Evolutionary conservation across 2,329 filamentous ascomycete species (phyloP), one percentile per base, ranked within the genome.

Genomic region (Elsinoe necatrix): DNA sequence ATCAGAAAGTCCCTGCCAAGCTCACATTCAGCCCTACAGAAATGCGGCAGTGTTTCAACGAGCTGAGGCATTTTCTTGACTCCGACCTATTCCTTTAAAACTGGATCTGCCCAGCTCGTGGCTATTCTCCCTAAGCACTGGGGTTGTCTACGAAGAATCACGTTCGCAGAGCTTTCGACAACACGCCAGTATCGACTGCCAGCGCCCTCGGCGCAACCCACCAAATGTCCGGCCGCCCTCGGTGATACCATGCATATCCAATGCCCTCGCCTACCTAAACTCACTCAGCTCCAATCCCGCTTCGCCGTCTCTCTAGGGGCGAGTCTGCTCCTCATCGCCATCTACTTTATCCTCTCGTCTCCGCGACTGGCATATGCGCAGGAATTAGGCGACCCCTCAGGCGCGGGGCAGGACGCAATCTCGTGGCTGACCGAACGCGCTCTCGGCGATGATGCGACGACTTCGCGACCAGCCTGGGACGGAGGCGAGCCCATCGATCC

Each of bases 281-380:
- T 85, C 69, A 84, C 80, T 68, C 82, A 80, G 65, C 74, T 87
- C 63, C 87, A 87, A 74, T 85, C 83, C 72, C 84, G 86, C 67
- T 80, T 89, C 66, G 80, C 80, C 67, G 82, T 84, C 64, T 87
- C 84, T 57, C 68, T 86, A 55, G 74, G 80, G 64, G 81, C 83
- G 55, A 80, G 82, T 29, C 71, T 81, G 27, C 66, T 86, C 52
- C 69, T 87, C 29, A 64, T 85, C 31, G 65, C 81, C 37, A 68
- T 89, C 41, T 86, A 83, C 66, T 72, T 86, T 57, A 69, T 80
- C 23, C 74, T 87, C 35, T 79, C 79, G 57, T 77, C 77, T 43
- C 78, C 80, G 16, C 75, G 76, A 55, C 78, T 84, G 61, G 85
- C 82, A 45, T 77, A 85, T 62, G 86, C 86, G 8, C 73, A 77